Conservation (phyloP, 805 yeast genomes). For the Starmerella bombi region DNA sequence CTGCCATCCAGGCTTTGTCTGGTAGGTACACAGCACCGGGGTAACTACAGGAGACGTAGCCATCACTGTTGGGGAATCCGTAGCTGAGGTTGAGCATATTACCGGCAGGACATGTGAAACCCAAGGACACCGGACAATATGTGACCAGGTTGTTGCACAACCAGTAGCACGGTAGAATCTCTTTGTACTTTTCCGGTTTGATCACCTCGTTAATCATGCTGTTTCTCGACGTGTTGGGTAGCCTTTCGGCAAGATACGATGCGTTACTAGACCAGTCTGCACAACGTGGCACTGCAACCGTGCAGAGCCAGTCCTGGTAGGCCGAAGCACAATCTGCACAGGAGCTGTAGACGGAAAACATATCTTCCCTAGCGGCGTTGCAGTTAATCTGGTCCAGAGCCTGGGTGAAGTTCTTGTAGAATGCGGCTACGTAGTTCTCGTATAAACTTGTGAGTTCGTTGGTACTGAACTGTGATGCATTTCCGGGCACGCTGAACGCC, state of each 20-base stretch:
- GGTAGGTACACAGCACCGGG: slow-evolving; percentile 28
- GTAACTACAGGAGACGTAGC: slow-evolving; percentile 28
- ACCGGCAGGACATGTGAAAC: slow-evolving; percentile 55
- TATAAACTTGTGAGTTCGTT: slow-evolving; percentile 37
- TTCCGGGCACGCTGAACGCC: slow-evolving; percentile 74
- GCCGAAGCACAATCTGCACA: slow-evolving; percentile 61
- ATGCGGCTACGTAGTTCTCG: slow-evolving; percentile 45
- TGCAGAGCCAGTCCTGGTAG: slow-evolving; percentile 80
- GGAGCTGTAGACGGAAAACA: slow-evolving; percentile 58
- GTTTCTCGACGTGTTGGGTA: slow-evolving; percentile 44
- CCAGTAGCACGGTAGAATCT: slow-evolving; percentile 74
- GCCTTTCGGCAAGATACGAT: slow-evolving; percentile 33
- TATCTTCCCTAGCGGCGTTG: slow-evolving; percentile 45
- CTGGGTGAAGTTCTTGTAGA: slow-evolving; percentile 54
- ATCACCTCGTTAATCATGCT: slow-evolving; percentile 41
- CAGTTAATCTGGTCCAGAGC: slow-evolving; percentile 71
- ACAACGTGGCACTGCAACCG: slow-evolving; percentile 80
- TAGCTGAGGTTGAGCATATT: slow-evolving; percentile 20
- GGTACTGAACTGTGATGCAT: slow-evolving; percentile 27
- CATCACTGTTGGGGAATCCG: slow-evolving; percentile 23
- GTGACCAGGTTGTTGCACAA: slow-evolving; percentile 66
- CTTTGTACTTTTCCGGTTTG: slow-evolving; percentile 53
- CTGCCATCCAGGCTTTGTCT: slow-evolving; percentile 7
- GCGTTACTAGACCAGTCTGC: slow-evolving; percentile 31
- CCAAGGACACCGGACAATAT: slow-evolving; percentile 69